Percentiles rank a stretch among this genome's conserved stretches.
Evolutionary conservation across 2,329 filamentous ascomycete genomes (phyloP).

Genomic region (Phyllosticta paracitricarpa): DNA sequence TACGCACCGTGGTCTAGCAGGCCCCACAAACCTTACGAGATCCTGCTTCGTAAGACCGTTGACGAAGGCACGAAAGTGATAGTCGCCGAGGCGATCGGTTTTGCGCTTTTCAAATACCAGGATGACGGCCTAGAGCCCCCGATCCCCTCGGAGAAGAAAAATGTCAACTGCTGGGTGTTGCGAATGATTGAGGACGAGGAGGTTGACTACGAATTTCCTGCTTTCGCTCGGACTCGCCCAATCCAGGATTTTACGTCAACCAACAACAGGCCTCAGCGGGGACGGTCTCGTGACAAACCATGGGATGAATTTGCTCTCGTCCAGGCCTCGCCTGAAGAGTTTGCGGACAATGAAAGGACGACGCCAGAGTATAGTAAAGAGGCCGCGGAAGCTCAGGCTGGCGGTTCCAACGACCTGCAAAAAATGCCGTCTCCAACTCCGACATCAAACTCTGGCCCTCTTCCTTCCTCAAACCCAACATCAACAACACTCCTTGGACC

Average conservation of each 20-base stretch:
- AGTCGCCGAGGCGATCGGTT: constrained; percentile 71
- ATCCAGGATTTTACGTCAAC: constrained; percentile 70
- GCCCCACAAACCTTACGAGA: constrained; percentile 56
- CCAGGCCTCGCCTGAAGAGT: constrained; percentile 58
- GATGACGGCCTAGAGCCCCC: constrained; percentile 65
- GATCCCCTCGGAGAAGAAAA: constrained; percentile 55
- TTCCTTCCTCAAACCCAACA: constrained; percentile 14
- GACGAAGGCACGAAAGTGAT: constrained; percentile 61
- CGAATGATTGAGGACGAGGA: constrained; percentile 79
- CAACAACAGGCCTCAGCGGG: constrained; percentile 58
- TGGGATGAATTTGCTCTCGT: constrained; percentile 78
- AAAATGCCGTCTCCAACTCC: constrained; percentile 19
- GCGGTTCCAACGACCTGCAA: constrained; percentile 9
- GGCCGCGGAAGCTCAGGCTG: constrained; percentile 15
- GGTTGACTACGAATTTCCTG: constrained; percentile 76
- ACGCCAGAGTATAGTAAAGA: constrained; percentile 59
- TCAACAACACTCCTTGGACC: constrained; percentile 19
- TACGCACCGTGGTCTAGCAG: constrained; percentile 63
- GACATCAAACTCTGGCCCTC: constrained; percentile 21
- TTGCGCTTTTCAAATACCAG: constrained; percentile 67
- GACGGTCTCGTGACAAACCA: constrained; percentile 61
- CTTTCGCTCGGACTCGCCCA: constrained; percentile 62
- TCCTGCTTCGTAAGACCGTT: constrained; percentile 59
- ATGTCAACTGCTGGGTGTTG: constrained; percentile 74
- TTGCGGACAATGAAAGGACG: constrained; percentile 55